These are phyloP conservation scores for Claviceps capensis DNA, from an alignment of 2,329 filamentous ascomycete species.

Conservation along the genomic window DNA sequence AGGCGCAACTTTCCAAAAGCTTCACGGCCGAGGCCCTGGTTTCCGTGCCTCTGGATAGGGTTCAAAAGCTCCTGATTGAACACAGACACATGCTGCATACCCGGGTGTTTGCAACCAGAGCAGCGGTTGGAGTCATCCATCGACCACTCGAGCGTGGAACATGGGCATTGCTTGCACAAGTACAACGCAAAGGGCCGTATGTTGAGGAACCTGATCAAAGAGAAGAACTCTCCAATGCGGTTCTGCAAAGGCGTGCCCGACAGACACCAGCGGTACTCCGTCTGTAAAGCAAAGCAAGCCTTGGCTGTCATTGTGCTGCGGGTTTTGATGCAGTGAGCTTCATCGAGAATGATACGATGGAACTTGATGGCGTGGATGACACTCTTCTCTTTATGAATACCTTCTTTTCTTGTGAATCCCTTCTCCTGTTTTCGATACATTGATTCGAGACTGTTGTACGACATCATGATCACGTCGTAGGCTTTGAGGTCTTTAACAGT, in stretches of 20 bases:
- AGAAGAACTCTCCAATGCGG: conserved; percentile 94
- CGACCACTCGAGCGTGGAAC: conserved; percentile 71
- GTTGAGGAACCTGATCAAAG: conserved; percentile 80
- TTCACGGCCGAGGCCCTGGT: conserved; percentile 44
- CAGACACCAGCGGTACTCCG: conserved; percentile 87
- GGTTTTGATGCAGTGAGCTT: conserved; percentile 89
- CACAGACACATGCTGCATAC: conserved; percentile 38
- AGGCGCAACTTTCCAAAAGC: conserved; percentile 75
- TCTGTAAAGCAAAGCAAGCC: conserved; percentile 83
- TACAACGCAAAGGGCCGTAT: conserved; percentile 84
- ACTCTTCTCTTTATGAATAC: conserved; percentile 66
- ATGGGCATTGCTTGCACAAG: conserved; percentile 78
- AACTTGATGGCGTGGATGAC: conserved; percentile 76
- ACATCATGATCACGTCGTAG: conserved; percentile 93
- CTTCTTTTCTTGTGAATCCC: conserved; percentile 70
- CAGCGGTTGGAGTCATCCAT: conserved; percentile 62
- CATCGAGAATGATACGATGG: conserved; percentile 85
- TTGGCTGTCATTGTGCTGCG: conserved; percentile 84
- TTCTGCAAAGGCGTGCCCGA: conserved; percentile 94
- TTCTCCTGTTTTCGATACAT: conserved; percentile 87
- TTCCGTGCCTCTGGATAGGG: conserved; percentile 55
- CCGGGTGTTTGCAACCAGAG: conserved; percentile 39
- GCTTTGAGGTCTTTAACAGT: conserved; percentile 61
- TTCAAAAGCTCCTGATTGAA: conserved; percentile 95
- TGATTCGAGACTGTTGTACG: conserved; percentile 84